phyloP scores from a whole-genome alignment of 2,329 filamentous ascomycete genomes.

The Aspergillus intermedius region DNA sequence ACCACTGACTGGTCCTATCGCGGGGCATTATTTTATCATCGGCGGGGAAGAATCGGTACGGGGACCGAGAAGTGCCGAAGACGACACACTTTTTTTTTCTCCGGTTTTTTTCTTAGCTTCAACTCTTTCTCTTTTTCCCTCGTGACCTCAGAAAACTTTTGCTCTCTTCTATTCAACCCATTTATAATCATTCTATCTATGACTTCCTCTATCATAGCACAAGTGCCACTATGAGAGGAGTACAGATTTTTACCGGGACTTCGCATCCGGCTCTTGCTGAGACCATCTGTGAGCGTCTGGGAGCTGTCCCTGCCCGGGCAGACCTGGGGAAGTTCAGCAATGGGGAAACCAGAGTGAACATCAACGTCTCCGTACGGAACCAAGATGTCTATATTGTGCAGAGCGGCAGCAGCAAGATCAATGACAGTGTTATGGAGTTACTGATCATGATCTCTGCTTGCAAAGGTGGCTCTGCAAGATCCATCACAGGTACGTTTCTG shows the following conservation, averaged over 20 bases:
- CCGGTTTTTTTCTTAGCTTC: slow-evolving; percentile 1
- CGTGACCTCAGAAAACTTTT: slow-evolving; percentile 7
- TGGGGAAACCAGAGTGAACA: slow-evolving; percentile 63
- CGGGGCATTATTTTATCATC: slow-evolving; percentile 8
- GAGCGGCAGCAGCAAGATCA: slow-evolving; percentile 91
- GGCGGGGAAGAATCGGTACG: slow-evolving; percentile 6
- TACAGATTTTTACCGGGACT: slow-evolving; percentile 61
- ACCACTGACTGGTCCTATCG: slow-evolving; percentile 1
- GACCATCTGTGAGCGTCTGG: slow-evolving; percentile 60
- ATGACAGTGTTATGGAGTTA: slow-evolving; percentile 98
- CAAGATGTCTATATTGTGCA: slow-evolving; percentile 99
- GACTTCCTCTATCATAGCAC: slow-evolving; percentile 1
- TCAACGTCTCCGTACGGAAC: slow-evolving; percentile 71
- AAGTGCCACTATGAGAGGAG: slow-evolving; percentile 51
- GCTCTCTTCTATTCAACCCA: slow-evolving; percentile 7
- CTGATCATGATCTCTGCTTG: slow-evolving; percentile 98
- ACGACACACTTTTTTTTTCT: slow-evolving; percentile 5
- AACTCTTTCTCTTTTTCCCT: slow-evolving; percentile 12
- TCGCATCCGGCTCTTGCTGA: slow-evolving; percentile 60
- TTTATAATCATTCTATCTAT: slow-evolving; percentile 10
- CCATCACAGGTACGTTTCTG: slow-evolving; percentile 70
- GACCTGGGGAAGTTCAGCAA: slow-evolving; percentile 62
- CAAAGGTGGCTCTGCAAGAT: slow-evolving; percentile 94
- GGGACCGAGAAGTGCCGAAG: slow-evolving; percentile 8
- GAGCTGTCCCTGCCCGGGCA: slow-evolving; percentile 53